A percentile compares a stretch with the other conserved stretches of the same genome.
These are phyloP conservation scores for Metschnikowia dekortorum DNA, from an alignment of 805 yeast genomes.

Conservation along the genomic window DNA sequence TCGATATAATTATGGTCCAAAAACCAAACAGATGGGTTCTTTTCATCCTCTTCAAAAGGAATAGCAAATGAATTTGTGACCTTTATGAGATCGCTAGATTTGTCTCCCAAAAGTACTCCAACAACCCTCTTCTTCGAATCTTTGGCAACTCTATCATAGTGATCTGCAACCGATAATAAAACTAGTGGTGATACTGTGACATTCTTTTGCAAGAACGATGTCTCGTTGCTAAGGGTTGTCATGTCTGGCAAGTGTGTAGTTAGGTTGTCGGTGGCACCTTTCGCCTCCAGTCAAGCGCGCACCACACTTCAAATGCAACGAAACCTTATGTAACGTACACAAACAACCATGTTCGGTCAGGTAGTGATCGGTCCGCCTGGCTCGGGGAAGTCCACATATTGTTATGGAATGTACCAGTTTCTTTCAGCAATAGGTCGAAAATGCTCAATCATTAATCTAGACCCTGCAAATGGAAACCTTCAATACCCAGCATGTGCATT, in stretches of 20 bases:
- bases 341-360: conserved; percentile 64
- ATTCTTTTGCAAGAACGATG: conserved; percentile 42
- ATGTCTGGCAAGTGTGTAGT: conserved; percentile 10
- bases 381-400: conserved; percentile 92
- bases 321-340: neutral
- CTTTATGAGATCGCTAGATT: conserved; percentile 50
- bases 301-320: conserved; percentile 1
- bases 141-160: conserved; percentile 81
- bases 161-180: conserved; percentile 89
- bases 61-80: conserved; percentile 94
- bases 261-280: conserved; percentile 3
- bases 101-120: conserved; percentile 91
- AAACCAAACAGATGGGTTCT: conserved; percentile 90
- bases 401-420: conserved; percentile 89
- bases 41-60: conserved; percentile 96
- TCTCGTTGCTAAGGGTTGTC: conserved; percentile 31
- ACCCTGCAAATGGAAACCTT: conserved; percentile 79
- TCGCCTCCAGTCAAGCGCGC: conserved; percentile 11
- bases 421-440: conserved; percentile 91
- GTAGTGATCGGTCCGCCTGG: conserved; percentile 98
- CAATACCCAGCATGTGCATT: conserved; percentile 65
- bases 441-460: conserved; percentile 79
- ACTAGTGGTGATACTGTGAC: conserved; percentile 96
- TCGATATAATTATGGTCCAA: conserved; percentile 95
- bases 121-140: conserved; percentile 74